Evolutionary conservation across 2,329 filamentous ascomycete species (phyloP).

Genomic region (Penicillium sp.): DNA sequence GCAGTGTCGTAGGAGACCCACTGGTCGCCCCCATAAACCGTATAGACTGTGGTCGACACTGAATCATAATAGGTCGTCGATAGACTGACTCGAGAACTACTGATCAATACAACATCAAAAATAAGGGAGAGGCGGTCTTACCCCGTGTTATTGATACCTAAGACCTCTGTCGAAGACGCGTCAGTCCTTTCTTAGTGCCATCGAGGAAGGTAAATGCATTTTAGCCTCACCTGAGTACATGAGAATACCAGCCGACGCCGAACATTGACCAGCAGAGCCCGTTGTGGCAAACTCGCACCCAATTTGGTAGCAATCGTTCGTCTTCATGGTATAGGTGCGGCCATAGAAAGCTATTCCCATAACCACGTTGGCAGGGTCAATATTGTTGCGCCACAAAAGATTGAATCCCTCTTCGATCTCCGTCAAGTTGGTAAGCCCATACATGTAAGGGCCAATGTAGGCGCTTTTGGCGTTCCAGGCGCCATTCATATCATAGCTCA

Average conservation of each 20-base stretch:
- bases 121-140: neutral
- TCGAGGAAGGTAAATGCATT: too few relatives aligned
- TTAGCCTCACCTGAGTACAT: too few relatives aligned
- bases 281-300: neutral
- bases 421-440: neutral
- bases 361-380: neutral
- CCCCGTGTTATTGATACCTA: neutral
- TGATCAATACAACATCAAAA: neutral
- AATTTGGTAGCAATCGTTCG: neutral
- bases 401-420: neutral
- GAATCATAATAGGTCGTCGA: too few relatives aligned
- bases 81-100: too few relatives aligned
- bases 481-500: constrained; percentile 24
- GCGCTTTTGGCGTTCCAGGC: too few relatives aligned
- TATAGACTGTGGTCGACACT: too few relatives aligned
- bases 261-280: neutral
- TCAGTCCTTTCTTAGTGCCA: neutral
- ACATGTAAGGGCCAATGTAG: neutral
- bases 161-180: neutral
- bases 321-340: neutral
- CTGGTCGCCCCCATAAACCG: too few relatives aligned
- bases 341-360: neutral
- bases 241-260: neutral
- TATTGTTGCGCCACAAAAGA: neutral
- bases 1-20: neutral